phyloP scores from a whole-genome alignment of 106 monocot genomes.

The Apostasia shenzhenica region DNA sequence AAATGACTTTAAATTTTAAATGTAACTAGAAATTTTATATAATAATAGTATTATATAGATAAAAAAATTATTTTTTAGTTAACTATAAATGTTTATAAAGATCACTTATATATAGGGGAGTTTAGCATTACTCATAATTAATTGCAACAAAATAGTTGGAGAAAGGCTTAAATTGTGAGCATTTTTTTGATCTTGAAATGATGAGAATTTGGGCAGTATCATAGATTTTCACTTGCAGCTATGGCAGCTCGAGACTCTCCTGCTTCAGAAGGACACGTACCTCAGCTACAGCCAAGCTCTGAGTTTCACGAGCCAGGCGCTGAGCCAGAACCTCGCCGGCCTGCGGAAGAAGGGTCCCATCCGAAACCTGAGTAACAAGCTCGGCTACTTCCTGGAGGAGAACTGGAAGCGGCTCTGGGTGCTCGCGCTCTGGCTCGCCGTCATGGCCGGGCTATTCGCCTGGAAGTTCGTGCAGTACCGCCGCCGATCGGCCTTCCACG shows the following conservation, averaged over 20 bases:
- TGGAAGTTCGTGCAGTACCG: slow-evolving; percentile 95
- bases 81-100: too few relatives aligned
- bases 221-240: slow-evolving; percentile 33
- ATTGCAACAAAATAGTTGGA: too few relatives aligned
- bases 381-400: slow-evolving; percentile 73
- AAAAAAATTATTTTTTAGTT: too few relatives aligned
- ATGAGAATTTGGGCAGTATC: too few relatives aligned
- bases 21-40: too few relatives aligned
- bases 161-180: too few relatives aligned
- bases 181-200: too few relatives aligned
- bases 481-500: slow-evolving; percentile 52
- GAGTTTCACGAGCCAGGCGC: slow-evolving; percentile 85
- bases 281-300: slow-evolving; percentile 85
- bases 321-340: slow-evolving; percentile 85
- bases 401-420: slow-evolving; percentile 85
- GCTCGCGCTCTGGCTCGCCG: slow-evolving; percentile 51
- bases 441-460: slow-evolving; percentile 58
- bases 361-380: slow-evolving; percentile 23
- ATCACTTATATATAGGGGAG: too few relatives aligned
- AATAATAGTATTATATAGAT: too few relatives aligned
- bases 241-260: slow-evolving; percentile 85
- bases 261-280: slow-evolving; percentile 91
- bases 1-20: too few relatives aligned
- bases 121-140: too few relatives aligned
- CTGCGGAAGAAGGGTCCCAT: slow-evolving; percentile 29